These are phyloP conservation scores for Penicillium sp. DNA, from an alignment of 2,329 filamentous ascomycete genomes.

Conservation along the genomic window DNA sequence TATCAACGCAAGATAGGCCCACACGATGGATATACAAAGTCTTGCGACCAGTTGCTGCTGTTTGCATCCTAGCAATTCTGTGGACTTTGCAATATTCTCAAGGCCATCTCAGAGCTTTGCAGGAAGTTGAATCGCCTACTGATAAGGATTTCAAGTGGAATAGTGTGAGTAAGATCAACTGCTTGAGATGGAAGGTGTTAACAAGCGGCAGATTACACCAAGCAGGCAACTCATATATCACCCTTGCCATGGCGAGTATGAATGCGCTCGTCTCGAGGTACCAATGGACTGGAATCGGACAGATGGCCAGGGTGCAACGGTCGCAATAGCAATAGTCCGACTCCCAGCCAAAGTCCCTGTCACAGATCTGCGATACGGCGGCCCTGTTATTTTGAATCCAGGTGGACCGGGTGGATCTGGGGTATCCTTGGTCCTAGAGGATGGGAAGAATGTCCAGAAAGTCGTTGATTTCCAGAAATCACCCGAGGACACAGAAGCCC, in stretches of 20 bases:
- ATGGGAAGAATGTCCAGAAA: not conserved
- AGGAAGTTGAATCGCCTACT: not conserved
- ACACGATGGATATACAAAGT: not conserved
- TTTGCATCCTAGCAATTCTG: not conserved
- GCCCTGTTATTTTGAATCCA: not conserved
- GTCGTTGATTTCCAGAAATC: not conserved
- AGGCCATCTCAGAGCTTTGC: not conserved
- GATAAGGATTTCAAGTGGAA: not conserved
- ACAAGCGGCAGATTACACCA: not conserved
- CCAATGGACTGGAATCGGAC: not conserved
- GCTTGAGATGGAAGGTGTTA: not conserved
- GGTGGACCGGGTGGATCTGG: not conserved
- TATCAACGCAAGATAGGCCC: not conserved
- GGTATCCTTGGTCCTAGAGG: not conserved
- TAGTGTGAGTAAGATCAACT: not conserved
- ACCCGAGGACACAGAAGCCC: not conserved
- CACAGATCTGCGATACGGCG: not conserved
- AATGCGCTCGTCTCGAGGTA: not conserved
- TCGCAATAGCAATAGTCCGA: not conserved
- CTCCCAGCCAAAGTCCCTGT: not conserved
- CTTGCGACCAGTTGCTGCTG: not conserved
- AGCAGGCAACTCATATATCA: not conserved
- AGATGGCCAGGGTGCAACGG: not conserved
- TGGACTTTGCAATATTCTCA: not conserved
- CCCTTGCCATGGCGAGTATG: not conserved